Base-by-base conservation (phyloP, 2,329 filamentous ascomycete genomes). In the Monilinia fructigena region DNA sequence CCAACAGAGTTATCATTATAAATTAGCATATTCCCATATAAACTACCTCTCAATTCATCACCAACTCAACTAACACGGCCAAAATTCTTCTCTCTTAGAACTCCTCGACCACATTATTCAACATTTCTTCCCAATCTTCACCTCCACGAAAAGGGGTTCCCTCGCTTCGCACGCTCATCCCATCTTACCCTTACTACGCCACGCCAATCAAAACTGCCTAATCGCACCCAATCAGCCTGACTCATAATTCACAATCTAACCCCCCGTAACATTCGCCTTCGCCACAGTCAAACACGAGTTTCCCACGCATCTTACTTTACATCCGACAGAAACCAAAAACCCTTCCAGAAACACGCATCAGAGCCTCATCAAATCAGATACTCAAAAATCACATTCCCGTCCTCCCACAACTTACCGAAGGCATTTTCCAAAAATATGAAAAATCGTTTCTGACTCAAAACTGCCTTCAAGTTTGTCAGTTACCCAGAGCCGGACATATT, bases 271-370 rank as follows among this genome's bases (percentile, higher is more conserved):
- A 2, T 48, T 4, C 45, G 6, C 31, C 42, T 60, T 16, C 56
- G 20, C 56, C 42, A 47, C 42, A 16, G 28, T 48, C 56, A 48
- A 60, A 60, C 56, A 60, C 42, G 56, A 60, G 42, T 35, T 18
- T 18, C 8, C 12, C 42, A 48, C 12, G 42, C 42, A 48, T 60
- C 56, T 48, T 20, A 55, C 28, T 20, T 18, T 23, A 7, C 3
- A 16, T 11, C 2, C 45, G 28, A 42, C 20, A 35, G 14, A 23
- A 4, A 23, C 14, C 1, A 11, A 23, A 6, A 23, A n/a, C 23
- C 7, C 1, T 10, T 4, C 35, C n/a, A 23, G 11, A 4, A 48
- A 48, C n/a, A 4, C 20, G 11, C 42, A n/a, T 12, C 3, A 14
- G 1, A 31, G 7, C 7, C 26, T 5, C 28, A 48, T 35, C 23